Conservation (phyloP, 805 yeast species). For the Scheffersomyces ergatensis region DNA sequence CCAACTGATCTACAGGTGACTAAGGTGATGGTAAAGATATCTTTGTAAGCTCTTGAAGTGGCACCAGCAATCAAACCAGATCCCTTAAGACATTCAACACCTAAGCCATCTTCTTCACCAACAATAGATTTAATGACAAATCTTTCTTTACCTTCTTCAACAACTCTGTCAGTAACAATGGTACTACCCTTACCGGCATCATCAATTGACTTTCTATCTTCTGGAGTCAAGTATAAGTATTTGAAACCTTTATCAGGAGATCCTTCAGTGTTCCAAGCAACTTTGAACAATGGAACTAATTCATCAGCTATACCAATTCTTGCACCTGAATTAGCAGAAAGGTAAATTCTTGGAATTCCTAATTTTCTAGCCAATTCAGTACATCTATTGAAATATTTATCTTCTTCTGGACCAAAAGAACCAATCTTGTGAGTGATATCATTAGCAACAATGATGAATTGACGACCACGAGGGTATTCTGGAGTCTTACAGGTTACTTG, state of each 20-base stretch:
- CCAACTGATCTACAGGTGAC: slow-evolving; percentile 99
- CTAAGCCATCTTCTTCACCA: slow-evolving; percentile 95
- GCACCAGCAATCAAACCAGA: slow-evolving; percentile 99
- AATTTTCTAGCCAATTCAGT: slow-evolving; percentile 86
- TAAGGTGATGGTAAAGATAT: slow-evolving; percentile 94
- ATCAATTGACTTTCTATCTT: slow-evolving; percentile 55
- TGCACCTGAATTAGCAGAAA: slow-evolving; percentile 99
- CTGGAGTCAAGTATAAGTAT: slow-evolving; percentile 78
- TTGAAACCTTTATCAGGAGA: slow-evolving; percentile 84
- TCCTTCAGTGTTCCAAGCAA: slow-evolving; percentile 83
- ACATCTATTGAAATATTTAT: slow-evolving; percentile 84
- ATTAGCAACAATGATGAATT: slow-evolving; percentile 88
- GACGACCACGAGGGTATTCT: slow-evolving; percentile 95
- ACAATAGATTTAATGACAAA: slow-evolving; percentile 78
- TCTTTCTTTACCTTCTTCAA: slow-evolving; percentile 83
- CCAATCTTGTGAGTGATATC: slow-evolving; percentile 98
- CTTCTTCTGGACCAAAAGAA: slow-evolving; percentile 97
- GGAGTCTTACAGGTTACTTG: slow-evolving; percentile 88
- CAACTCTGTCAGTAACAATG: slow-evolving; percentile 73
- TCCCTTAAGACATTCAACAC: slow-evolving; percentile 97
- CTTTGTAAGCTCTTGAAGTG: slow-evolving; percentile 95
- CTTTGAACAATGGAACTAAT: slow-evolving; percentile 81
- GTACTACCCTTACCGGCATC: slow-evolving; percentile 58
- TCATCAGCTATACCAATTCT: slow-evolving; percentile 98
- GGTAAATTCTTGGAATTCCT: slow-evolving; percentile 93